Base-by-base conservation (phyloP, 345 rosid species). In the Dipteronia dyeriana region DNA sequence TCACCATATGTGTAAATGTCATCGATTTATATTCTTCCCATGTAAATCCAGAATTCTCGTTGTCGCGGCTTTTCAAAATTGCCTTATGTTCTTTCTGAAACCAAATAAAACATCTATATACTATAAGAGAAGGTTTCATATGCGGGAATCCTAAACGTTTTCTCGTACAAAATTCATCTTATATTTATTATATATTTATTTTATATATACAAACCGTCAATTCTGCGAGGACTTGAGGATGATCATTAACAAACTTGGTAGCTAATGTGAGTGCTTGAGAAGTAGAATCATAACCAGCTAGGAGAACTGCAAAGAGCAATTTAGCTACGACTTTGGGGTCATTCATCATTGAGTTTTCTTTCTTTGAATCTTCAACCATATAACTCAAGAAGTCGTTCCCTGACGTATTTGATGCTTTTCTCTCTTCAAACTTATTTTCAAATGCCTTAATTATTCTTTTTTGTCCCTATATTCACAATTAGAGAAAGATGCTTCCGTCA, bases 1-100 rank as follows among this genome's bases (percentile, higher is more conserved):
- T 71, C n/a, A 84, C 89, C 85, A 81, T 82, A 51, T 73, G 79
- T 7, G 89, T 85, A 54, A 83, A 86, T 45, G 65, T 86, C 91
- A 86, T 85, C 6, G 82, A 81, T 74, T 81, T 86, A 31, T 86
- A 88, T 67, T 88, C 89, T 22, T 83, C 77, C 89, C 89, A 88
- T 7, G 79, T 83, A n/a, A 86, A 9, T 64, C 53, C 82, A 41
- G 71, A 53, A 3, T 56, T 77, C 1, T 70, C 56, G 3, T 51
- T 62, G 2, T 25, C 74, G 43, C 81, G 57, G 31, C 79, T 80
- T 64, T 47, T 57, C 11, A 76, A 68, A 29, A 83, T 79, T 25
- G 75, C 75, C 61, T 85, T 80, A 14, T 85, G 86, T 57, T 87
- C 90, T 29, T 78, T 76, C 85, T 59, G 82, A 49, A 49, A 66